Percentiles rank a stretch among this genome's conserved stretches.
These are phyloP conservation scores for Rhodotorula babjevae DNA, from an alignment of 768 basidiomycete genomes.

Conservation along the genomic window DNA sequence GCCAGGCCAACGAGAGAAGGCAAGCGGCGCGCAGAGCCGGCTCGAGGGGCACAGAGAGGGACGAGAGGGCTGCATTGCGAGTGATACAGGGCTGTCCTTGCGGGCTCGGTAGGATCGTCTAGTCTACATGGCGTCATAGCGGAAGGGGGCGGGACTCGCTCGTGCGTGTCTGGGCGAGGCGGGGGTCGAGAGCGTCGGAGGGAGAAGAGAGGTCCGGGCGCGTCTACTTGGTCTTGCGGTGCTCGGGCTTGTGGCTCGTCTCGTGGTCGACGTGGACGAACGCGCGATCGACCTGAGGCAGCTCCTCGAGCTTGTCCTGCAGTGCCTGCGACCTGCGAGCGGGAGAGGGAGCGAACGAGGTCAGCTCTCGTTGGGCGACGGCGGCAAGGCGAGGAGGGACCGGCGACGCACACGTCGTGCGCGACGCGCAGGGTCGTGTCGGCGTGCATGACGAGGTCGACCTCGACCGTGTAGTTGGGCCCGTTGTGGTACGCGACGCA, in stretches of 20 bases:
- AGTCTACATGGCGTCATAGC: no score
- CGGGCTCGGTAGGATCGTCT: no score
- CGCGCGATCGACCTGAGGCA: slow-evolving; percentile 42
- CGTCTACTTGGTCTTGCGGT: slow-evolving; percentile 21
- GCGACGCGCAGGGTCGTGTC: slow-evolving; percentile 74
- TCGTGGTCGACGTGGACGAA: slow-evolving; percentile 46
- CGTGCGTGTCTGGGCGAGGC: no score
- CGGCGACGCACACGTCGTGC: slow-evolving; percentile 44
- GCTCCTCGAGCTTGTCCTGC: slow-evolving; percentile 47
- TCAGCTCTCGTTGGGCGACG: not conserved
- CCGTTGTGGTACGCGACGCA: slow-evolving; percentile 78
- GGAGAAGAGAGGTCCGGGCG: no score
- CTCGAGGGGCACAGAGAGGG: no score
- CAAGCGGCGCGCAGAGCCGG: no score
- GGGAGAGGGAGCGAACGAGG: not conserved
- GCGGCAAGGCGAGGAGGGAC: not conserved
- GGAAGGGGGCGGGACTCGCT: no score
- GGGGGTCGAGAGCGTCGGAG: no score
- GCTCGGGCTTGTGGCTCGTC: slow-evolving; percentile 38
- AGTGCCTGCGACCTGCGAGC: slow-evolving; percentile 40
- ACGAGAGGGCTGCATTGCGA: no score
- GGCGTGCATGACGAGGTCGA: slow-evolving; percentile 83
- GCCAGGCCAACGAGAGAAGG: no score
- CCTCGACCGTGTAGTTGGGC: slow-evolving; percentile 72
- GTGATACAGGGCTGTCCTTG: no score